These are phyloP conservation scores for Xylariaceae sp. DNA, from an alignment of 2,329 filamentous ascomycete genomes.

Conservation along the genomic window DNA sequence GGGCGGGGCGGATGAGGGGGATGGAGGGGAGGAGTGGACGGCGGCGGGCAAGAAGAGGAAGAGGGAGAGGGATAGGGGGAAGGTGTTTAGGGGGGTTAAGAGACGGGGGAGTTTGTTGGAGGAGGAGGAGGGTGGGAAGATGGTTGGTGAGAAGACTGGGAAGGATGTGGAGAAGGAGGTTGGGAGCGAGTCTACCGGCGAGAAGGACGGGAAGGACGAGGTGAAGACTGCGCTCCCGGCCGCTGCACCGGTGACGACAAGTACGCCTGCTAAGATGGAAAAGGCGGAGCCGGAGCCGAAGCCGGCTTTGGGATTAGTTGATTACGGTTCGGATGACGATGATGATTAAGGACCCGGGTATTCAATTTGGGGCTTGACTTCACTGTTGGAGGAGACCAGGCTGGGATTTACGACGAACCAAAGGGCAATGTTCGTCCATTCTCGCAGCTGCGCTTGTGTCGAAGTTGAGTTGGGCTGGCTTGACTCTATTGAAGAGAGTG, in stretches of 20 bases:
- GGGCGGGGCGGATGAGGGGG: constrained; percentile 6
- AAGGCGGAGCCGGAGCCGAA: constrained; percentile 15
- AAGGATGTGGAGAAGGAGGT: too few relatives aligned
- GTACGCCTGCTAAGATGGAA: constrained; percentile 6
- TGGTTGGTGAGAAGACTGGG: too few relatives aligned
- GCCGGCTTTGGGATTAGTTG: constrained; percentile 40
- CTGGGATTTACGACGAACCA: not conserved
- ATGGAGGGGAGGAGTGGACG: constrained; percentile 31
- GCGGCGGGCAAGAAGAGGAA: constrained; percentile 36
- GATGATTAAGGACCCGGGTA: constrained; percentile 28
- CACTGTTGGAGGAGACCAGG: not conserved
- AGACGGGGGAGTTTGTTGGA: constrained; percentile 35
- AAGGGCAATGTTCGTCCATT: not conserved
- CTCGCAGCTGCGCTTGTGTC: not conserved
- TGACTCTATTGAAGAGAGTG: not conserved
- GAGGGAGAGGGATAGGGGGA: constrained; percentile 33
- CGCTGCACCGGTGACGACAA: too few relatives aligned
- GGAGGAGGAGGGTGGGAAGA: too few relatives aligned
- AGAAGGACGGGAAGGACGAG: constrained; percentile 4
- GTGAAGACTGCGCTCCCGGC: not conserved
- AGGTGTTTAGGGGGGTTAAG: constrained; percentile 29
- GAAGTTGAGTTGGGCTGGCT: not conserved
- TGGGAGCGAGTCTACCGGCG: too few relatives aligned
- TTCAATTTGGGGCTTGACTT: not conserved
- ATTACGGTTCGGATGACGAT: constrained; percentile 53